Conservation (phyloP, 768 basidiomycete species). For the Hirschioporus abietinus region DNA sequence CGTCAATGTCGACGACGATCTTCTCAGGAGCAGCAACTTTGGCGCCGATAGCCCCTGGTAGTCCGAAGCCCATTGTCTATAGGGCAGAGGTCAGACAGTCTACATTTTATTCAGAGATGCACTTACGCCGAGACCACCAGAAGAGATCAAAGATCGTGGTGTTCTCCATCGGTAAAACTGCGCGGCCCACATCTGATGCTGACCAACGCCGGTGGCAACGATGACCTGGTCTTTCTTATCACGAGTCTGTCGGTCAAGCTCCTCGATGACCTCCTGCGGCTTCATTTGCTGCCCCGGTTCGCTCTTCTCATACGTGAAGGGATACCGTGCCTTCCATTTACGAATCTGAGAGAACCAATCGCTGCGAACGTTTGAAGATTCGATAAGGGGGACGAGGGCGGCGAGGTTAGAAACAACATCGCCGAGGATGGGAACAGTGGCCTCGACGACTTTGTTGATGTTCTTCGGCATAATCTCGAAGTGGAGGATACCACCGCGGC, state of each 20-base stretch:
- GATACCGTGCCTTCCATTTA: slow-evolving; percentile 81
- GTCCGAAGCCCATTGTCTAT: slow-evolving; percentile 97
- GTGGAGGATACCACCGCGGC: slow-evolving; percentile 96
- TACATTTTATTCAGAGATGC: slow-evolving; percentile 10
- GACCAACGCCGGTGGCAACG: slow-evolving; percentile 92
- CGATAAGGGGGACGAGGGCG: slow-evolving; percentile 75
- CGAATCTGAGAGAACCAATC: slow-evolving; percentile 84
- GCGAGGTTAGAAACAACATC: slow-evolving; percentile 85
- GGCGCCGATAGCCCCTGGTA: slow-evolving; percentile 92
- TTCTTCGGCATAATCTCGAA: slow-evolving; percentile 99
- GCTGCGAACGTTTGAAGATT: slow-evolving; percentile 46
- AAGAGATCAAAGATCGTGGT: slow-evolving; percentile 85
- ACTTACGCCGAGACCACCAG: slow-evolving; percentile 90
- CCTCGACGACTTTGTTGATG: slow-evolving; percentile 97
- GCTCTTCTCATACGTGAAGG: slow-evolving; percentile 80
- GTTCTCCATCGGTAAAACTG: slow-evolving; percentile 90
- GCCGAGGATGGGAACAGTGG: slow-evolving; percentile 88
- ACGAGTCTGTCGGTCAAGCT: slow-evolving; percentile 75
- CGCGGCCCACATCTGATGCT: slow-evolving; percentile 99
- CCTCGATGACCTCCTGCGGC: slow-evolving; percentile 95
- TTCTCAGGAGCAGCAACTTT: slow-evolving; percentile 95
- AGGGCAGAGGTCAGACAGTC: slow-evolving; percentile 9
- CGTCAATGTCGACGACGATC: slow-evolving; percentile 93
- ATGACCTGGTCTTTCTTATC: slow-evolving; percentile 83
- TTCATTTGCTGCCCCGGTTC: slow-evolving; percentile 69